Evolutionary conservation across 2,329 filamentous ascomycete species (phyloP), one percentile per base, ranked within the genome.

Genomic region (Penicillium griseofulvum): DNA sequence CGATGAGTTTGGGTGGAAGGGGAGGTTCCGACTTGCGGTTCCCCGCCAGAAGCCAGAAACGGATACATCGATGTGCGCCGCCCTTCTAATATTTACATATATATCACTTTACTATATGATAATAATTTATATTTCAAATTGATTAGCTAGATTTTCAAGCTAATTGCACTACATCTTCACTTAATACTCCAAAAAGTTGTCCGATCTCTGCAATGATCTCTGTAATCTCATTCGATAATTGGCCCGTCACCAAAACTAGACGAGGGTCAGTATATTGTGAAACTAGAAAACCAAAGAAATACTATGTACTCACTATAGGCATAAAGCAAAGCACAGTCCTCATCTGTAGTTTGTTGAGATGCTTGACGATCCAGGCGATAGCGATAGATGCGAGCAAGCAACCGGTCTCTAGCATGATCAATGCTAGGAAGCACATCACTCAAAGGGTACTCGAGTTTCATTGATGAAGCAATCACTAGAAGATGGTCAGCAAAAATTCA

Each of bases 371-470:
- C 85, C 69, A 89, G 87, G 53, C 93, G 81, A 73, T 94, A 97
- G 66, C 88, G 85, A 65, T 95, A 94, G 37, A 97, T 89, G 74
- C 90, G 93, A 19, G 90, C 89, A 22, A 99, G 80, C 43, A 97
- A 78, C 55, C 89, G 81, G 69, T 99, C 92, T 60, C 94, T 84
- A 38, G 87, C 86, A 69, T 89, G 85, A 47, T 89, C 85, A 31
- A 95, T 89, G 58, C 87, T 91, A 0, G 94, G 94, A 39, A 97
- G 80, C 12, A 89, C 90, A 68, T 97, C 91, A 34, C 89, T 93
- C 55, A 99, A 80, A 0, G 94, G 92, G 66, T 96, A 97, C 74
- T 96, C 92, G 9, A 97, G 82, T 80, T 96, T 96, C 76, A 97
- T 86, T 14, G 90, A 96, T 39, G 89, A 94, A 1, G 94, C 94